Conservation (phyloP, 495 filamentous ascomycete species). For the Pyronema omphalodes region DNA sequence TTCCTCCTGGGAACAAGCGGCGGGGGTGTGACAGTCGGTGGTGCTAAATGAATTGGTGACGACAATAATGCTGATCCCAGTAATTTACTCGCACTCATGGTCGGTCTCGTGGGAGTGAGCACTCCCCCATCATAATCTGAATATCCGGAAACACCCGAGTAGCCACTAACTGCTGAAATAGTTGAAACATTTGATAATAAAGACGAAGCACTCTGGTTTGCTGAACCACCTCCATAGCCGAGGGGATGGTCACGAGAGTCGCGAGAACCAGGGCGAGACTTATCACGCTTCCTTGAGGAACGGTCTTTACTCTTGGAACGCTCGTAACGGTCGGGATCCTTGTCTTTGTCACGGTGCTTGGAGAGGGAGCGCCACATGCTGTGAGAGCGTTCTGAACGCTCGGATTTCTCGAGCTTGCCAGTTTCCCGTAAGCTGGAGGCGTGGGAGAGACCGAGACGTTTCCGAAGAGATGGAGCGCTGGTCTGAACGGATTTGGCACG, state of each 20-base stretch:
- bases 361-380: slow-evolving; percentile 79
- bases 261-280: no score
- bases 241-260: no score
- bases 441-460: slow-evolving; percentile 26
- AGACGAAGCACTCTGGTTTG: no score
- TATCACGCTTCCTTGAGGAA: slow-evolving; percentile 22
- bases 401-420: slow-evolving; percentile 56
- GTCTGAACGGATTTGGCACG: slow-evolving; percentile 16
- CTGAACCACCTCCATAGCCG: no score
- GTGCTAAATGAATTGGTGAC: slow-evolving; percentile 7
- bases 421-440: slow-evolving; percentile 69
- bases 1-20: slow-evolving; percentile 46
- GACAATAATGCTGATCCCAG: slow-evolving; percentile 8
- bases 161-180: no score
- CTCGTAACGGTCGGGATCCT: slow-evolving; percentile 12
- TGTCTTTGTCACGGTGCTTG: slow-evolving; percentile 46
- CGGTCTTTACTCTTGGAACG: slow-evolving; percentile 73
- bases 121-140: background rate
- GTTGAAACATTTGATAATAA: no score
- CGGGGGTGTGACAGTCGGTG: slow-evolving; percentile 21
- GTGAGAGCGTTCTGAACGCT: slow-evolving; percentile 45
- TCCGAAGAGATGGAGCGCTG: slow-evolving; percentile 14
- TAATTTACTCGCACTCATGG: slow-evolving; percentile 21
- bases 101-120: slow-evolving; percentile 10
- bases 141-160: no score